Base-by-base conservation (phyloP, 2,329 filamentous ascomycete species). In the Aspergillus niger region DNA sequence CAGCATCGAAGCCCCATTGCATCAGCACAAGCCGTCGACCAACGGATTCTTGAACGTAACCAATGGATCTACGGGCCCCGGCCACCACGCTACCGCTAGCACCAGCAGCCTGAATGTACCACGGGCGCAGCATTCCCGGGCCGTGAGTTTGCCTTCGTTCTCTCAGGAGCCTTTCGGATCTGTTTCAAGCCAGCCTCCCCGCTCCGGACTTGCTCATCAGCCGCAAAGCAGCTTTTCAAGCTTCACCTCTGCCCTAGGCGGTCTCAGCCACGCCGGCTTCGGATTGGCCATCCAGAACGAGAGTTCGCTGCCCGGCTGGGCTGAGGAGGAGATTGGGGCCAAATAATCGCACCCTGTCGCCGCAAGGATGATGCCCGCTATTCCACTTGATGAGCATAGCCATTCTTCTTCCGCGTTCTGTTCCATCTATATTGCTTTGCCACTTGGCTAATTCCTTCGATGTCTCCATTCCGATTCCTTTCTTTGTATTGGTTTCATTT, bases 71-170 rank as follows among this genome's bases (percentile, higher is more conserved):
- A 91, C 88, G 1, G 89, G 93, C 62, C 89, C 90, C 47, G 90
- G 91, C 7, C 85, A 96, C 39, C 83, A 95, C 54, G 89, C 91
- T 30, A 72, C 72, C 2, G 91, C 91, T 2, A 86, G 86, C 55
- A 88, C 86, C 59, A 78, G 76, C 62, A 79, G 74, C 65, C 73
- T 86, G 57, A 84, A 79, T 57, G 79, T 80, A 58, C 81, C 81
- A 48, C 82, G 85, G 59, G 82, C 83, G 47, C 83, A 85, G 65
- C 87, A 90, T 72, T 94, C 87, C 71, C 89, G 95, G 39, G 92
- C 95, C 36, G 92, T 97, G 61, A 97, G 92, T 74, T 81, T 99
- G 71, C 95, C 95, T 1, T 86, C 85, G 5, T 89, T 89, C 73
- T 85, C 84, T 2, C 84, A 88, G 65, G 84, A 85, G 48, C 79